Percentiles rank a stretch among this genome's conserved stretches.
These are phyloP conservation scores for Raphanus sativus DNA, from an alignment of 345 rosid genomes.

Conservation along the genomic window DNA sequence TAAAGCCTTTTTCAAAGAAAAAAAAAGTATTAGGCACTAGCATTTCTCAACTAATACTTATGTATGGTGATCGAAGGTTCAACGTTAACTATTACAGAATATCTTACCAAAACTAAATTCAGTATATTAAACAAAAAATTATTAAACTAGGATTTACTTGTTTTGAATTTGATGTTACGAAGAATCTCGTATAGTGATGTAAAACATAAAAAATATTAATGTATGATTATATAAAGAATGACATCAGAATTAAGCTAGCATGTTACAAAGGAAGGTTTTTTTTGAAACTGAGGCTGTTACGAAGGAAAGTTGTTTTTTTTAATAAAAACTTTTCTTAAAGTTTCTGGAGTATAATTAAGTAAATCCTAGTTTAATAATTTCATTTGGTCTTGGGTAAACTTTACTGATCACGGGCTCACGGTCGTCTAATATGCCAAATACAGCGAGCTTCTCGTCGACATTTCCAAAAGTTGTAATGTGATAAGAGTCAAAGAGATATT, in stretches of 20 bases:
- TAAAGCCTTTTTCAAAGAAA: background rate
- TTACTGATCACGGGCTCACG: background rate
- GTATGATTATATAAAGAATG: background rate
- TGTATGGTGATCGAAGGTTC: background rate
- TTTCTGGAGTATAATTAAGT: no score
- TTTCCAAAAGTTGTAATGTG: background rate
- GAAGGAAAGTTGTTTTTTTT: no score
- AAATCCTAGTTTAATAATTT: background rate
- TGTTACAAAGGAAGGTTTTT: background rate
- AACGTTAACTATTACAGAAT: background rate
- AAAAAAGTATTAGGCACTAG: background rate
- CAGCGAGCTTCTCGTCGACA: constrained; percentile 5
- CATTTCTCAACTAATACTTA: background rate
- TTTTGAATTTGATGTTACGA: background rate
- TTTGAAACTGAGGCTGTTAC: no score
- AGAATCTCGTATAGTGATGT: background rate
- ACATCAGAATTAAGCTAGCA: background rate
- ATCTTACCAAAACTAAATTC: background rate
- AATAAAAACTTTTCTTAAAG: no score
- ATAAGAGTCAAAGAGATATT: constrained; percentile 2
- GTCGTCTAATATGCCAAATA: constrained; percentile 39
- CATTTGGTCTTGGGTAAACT: background rate
- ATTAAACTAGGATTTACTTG: background rate
- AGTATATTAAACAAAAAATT: background rate
- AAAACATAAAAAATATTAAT: background rate